Base-by-base conservation (phyloP, 441 rosid genomes). In the Bocquillonia castaneifolia region DNA sequence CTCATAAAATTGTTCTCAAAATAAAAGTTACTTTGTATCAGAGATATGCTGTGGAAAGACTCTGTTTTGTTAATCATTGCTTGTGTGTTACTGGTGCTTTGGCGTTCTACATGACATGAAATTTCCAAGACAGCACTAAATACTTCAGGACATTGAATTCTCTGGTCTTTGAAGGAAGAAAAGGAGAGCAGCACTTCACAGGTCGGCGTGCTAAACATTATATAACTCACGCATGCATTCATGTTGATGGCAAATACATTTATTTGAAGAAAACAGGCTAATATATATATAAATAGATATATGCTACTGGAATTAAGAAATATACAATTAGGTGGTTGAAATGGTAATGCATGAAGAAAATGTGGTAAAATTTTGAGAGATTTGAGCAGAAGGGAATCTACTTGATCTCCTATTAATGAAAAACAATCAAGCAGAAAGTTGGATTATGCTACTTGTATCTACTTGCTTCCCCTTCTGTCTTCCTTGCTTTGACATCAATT, bases 401-500 rank as follows among this genome's bases (percentile, higher is more conserved):
- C 15, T 34, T 15, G 60, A 28, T 18, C 14, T 6, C 2, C 14
- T 25, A 37, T 13, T n/a, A n/a, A 28, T 12, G n/a, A 0, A 14
- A 42, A 20, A 0, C 56, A 20, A 34, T 9, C 17, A 42, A 60
- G 53, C 20, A 28, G 31, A 54, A 47, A 56, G 31, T 48, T 42
- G 69, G 39, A 17, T 63, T 63, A 65, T 52, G 68, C 71, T 66
- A 66, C 79, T 74, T 65, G 76, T 66, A 55, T 58, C 64, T 63
- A 74, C 53, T 59, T 65, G 67, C 52, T 54, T 36, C 65, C 71
- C 74, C 63, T 60, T 36, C 40, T 42, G 72, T 69, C 71, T 66
- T 73, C 78, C 75, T 62, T 74, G 74, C 48, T 68, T 72, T 10
- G 79, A 81, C 68, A 68, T 74, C 47, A 88, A 68, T 70, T 85